Base-by-base conservation (phyloP, 371 early-diverging fungal genomes). In the Mortierella sp. region DNA sequence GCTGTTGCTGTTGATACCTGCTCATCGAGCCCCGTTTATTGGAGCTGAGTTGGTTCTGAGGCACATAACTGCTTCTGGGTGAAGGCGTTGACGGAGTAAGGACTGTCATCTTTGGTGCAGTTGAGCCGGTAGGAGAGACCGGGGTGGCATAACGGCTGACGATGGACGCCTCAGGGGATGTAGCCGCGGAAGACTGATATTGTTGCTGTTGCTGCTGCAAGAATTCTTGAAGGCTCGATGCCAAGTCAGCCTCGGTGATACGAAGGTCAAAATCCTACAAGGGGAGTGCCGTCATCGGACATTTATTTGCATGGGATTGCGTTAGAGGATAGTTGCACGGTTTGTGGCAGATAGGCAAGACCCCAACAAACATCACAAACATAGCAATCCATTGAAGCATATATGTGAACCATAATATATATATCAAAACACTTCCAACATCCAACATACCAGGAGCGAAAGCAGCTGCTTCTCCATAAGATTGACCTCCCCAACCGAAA, bases 391-490 rank as follows among this genome's bases (percentile, higher is more conserved):
- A n/a, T n/a, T n/a, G n/a, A n/a, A n/a, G n/a, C n/a, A n/a, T n/a
- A n/a, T n/a, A n/a, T n/a, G n/a, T n/a, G n/a, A n/a, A n/a, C n/a
- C n/a, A n/a, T n/a, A n/a, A n/a, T n/a, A n/a, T n/a, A 12, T 7
- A 39, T 26, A 17, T 14, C 24, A 31, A 55, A 55, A 27, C 24
- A 43, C 19, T 28, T 34, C 14, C 14, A 11, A 14, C 7, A 14
- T 34, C 37, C 37, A 34, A 46, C 60, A 42, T 60, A 60, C 60
- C 46, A 93, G 80, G 54, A 93, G 70, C 15, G 85, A 86, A 42
- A 93, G 81, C 27, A 93, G 73, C 71, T 93, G 93, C 64, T 89
- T 87, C 69, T 93, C 93, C 93, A 93, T 93, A 31, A 93, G 71
- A 49, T 93, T 93, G 50, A 93, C 88, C 73, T 93, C 93, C 27